Percentiles rank a stretch among this genome's conserved stretches.
Evolutionary conservation across 2,329 filamentous ascomycete species (phyloP).

Genomic region (Pseudogymnoascus sp.): DNA sequence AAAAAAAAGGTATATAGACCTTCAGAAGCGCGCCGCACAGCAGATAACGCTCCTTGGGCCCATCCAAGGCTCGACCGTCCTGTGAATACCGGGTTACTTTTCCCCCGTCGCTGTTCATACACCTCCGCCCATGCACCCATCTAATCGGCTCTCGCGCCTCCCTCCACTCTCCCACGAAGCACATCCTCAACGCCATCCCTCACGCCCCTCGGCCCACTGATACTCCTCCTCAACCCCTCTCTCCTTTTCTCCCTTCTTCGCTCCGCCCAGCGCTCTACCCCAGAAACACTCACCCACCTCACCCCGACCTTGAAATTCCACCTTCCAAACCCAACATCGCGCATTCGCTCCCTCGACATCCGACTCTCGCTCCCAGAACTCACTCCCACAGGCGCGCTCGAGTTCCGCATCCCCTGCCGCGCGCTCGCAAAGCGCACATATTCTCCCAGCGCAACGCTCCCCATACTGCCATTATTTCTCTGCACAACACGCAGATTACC

Average conservation of each 20-base stretch:
- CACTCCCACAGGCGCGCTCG: not conserved
- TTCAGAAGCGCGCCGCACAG: not conserved
- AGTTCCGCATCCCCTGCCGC: constrained; percentile 2
- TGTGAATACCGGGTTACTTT: constrained; percentile 2
- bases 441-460: constrained; percentile 16
- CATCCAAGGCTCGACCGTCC: not conserved
- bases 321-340: constrained; percentile 25
- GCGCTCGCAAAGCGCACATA: constrained; percentile 12
- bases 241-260: constrained; percentile 49
- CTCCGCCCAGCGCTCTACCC: constrained; percentile 49
- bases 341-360: constrained; percentile 12
- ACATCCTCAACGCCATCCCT: constrained; percentile 27
- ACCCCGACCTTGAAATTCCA: constrained; percentile 28
- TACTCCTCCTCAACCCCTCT: constrained; percentile 50
- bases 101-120: not conserved
- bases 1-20: not conserved
- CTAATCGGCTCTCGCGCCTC: not conserved
- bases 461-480: constrained; percentile 34
- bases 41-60: constrained; percentile 1
- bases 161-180: constrained; percentile 15
- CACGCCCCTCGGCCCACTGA: constrained; percentile 44
- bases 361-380: not conserved
- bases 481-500: constrained; percentile 53
- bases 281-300: constrained; percentile 41
- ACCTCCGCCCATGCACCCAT: not conserved